Evolutionary conservation across 805 yeast genomes (phyloP), one percentile per base, ranked within the genome.

Genomic region (Cyberlindnera mississippiensis): DNA sequence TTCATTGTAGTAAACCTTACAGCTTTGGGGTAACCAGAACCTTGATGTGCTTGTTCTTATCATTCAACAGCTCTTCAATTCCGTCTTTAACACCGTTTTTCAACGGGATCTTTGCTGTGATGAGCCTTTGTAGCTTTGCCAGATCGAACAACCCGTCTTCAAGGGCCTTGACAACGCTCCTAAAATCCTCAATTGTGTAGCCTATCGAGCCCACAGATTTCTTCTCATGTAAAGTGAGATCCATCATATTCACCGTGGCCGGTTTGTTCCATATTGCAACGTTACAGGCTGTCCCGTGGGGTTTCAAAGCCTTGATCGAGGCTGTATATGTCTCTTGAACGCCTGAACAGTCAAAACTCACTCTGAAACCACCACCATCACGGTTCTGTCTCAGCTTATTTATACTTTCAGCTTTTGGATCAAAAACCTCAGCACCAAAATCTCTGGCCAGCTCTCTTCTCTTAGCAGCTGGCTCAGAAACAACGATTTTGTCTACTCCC

Each of bases 381-480:
- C 68, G 66, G 19, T 70, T 42, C 37, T 59, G 51, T 33, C 56
- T 58, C 42, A 72, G n/a, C n/a, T n/a, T n/a, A n/a, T n/a, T n/a
- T n/a, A 51, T 15, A 60, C 63, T 4, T 40, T 53, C 24, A 66
- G 6, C 53, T 63, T 46, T 17, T 78, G 78, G 51, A 20, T 74
- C 66, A 50, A 69, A 72, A 1, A 63, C 67, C 27, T 58, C 60
- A 2, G 71, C 78, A 24, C 77, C 76, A 16, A 75, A 59, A 34
- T 59, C 56, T 30, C 67, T 70, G 4, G 85, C 82, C 31, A 76
- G 74, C 41, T 76, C 73, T 56, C 83, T 73, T 60, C 86, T 76
- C n/a, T 76, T 67, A 18, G 63, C 59, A 6, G 82, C 81, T 17
- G 83, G 85, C 51, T 77, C 85, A 15, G 76, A 66, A 36, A 78